phyloP scores from a whole-genome alignment of 257 asterid genomes.

The Capsicum baccatum region DNA sequence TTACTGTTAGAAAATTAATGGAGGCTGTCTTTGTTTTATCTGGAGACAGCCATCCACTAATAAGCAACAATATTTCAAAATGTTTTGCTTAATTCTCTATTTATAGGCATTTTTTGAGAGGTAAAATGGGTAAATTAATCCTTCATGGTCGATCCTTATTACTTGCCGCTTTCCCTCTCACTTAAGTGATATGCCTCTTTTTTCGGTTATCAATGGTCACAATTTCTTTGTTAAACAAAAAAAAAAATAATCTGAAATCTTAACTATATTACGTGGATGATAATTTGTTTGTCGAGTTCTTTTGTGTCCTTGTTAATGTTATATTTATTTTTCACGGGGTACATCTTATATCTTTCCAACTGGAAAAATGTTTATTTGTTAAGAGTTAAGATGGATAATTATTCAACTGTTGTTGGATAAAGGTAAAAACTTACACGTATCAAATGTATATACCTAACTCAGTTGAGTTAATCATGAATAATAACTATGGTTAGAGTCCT shows the following conservation, averaged over 20 bases:
- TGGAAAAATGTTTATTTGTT: too few relatives aligned
- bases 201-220: neutral
- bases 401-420: neutral
- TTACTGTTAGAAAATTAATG: neutral
- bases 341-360: too few relatives aligned
- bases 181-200: neutral
- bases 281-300: neutral
- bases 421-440: too few relatives aligned
- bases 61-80: neutral
- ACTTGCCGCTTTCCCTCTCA: neutral
- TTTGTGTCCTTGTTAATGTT: neutral
- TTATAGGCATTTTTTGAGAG: slow-evolving; percentile 5
- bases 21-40: neutral
- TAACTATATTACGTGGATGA: neutral
- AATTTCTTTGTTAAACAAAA: neutral
- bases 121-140: neutral
- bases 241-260: neutral
- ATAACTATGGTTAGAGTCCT: too few relatives aligned
- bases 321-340: neutral
- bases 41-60: slow-evolving; percentile 14
- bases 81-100: neutral
- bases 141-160: neutral
- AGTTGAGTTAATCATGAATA: too few relatives aligned
- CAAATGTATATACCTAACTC: too few relatives aligned
- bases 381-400: neutral